Percentiles rank a stretch among this genome's conserved stretches.
Evolutionary conservation across 371 early-diverging fungal species (phyloP).

Genomic region (Nematocida displodere): DNA sequence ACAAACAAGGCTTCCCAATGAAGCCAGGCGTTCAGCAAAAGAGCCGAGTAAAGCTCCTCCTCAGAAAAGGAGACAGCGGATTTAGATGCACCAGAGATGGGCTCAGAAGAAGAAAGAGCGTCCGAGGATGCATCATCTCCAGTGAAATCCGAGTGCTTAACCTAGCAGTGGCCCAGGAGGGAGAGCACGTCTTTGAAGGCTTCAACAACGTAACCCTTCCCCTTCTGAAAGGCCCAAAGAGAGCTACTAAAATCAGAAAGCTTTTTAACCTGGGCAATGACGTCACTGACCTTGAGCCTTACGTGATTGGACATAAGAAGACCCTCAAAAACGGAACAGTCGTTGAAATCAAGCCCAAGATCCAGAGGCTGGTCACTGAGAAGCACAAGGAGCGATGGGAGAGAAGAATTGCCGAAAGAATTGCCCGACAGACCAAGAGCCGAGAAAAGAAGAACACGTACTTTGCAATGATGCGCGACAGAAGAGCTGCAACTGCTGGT

Average conservation of each 20-base stretch:
- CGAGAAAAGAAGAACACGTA: constrained; percentile 36
- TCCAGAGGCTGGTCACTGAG: constrained; percentile 52
- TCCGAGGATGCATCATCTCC: constrained; percentile 94
- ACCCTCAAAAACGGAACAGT: constrained; percentile 18
- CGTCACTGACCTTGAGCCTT: constrained; percentile 91
- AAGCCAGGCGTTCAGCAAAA: constrained; percentile 79
- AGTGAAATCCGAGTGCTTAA: constrained; percentile 85
- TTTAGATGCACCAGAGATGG: constrained; percentile 91
- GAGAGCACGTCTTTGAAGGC: constrained; percentile 84
- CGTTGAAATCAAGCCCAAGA: constrained; percentile 32
- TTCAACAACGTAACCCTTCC: constrained; percentile 83
- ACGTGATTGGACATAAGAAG: constrained; percentile 67
- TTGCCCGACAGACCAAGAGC: background rate
- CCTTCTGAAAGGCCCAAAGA: constrained; percentile 92
- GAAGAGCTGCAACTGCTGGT: background rate
- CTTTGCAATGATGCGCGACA: constrained; percentile 48
- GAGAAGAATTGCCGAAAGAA: constrained; percentile 32
- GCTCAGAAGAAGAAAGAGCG: constrained; percentile 95
- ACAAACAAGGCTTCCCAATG: constrained; percentile 89
- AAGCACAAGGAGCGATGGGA: constrained; percentile 40
- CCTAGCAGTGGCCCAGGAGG: constrained; percentile 85
- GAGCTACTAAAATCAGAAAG: constrained; percentile 91
- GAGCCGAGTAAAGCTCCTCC: constrained; percentile 82
- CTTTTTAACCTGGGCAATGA: constrained; percentile 85
- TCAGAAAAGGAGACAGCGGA: constrained; percentile 93